Evolutionary conservation across 2,329 filamentous ascomycete genomes (phyloP).

Genomic region (Pseudonectria foliicola): DNA sequence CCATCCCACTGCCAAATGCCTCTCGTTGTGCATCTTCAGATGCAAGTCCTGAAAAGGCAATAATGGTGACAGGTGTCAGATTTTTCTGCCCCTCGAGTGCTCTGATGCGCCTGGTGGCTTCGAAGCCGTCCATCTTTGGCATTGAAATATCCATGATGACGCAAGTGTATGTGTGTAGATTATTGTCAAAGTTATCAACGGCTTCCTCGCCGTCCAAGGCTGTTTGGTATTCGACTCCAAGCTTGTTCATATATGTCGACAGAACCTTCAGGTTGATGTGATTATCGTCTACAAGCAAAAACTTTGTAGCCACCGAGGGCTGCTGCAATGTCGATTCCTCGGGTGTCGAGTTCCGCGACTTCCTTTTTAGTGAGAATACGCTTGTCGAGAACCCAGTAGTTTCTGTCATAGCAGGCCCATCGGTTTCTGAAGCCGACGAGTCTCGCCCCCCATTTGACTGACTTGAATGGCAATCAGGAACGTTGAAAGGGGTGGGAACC

Average conservation of each 20-base stretch:
- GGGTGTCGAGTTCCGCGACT: too few relatives aligned
- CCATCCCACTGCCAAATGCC: constrained; percentile 45
- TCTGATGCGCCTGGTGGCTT: constrained; percentile 43
- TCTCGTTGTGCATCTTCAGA: constrained; percentile 44
- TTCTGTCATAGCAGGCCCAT: too few relatives aligned
- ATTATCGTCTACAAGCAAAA: constrained; percentile 36
- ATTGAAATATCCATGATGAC: constrained; percentile 47
- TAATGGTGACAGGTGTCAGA: constrained; percentile 36
- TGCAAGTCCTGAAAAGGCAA: constrained; percentile 47
- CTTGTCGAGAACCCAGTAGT: too few relatives aligned
- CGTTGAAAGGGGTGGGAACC: too few relatives aligned
- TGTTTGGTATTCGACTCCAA: constrained; percentile 21
- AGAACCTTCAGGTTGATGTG: constrained; percentile 32
- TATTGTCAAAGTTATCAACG: constrained; percentile 20
- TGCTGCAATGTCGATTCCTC: too few relatives aligned
- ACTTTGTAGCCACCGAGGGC: constrained; percentile 4
- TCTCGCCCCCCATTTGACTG: too few relatives aligned
- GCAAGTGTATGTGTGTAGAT: constrained; percentile 18
- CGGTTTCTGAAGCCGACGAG: too few relatives aligned
- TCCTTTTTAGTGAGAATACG: too few relatives aligned
- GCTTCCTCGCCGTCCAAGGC: constrained; percentile 30
- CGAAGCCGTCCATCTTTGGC: constrained; percentile 49
- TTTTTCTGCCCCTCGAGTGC: constrained; percentile 37
- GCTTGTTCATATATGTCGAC: constrained; percentile 28
- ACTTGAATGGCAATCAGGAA: too few relatives aligned